Evolutionary conservation across 805 yeast genomes (phyloP).

Genomic region (Cyberlindnera misumaiensis): DNA sequence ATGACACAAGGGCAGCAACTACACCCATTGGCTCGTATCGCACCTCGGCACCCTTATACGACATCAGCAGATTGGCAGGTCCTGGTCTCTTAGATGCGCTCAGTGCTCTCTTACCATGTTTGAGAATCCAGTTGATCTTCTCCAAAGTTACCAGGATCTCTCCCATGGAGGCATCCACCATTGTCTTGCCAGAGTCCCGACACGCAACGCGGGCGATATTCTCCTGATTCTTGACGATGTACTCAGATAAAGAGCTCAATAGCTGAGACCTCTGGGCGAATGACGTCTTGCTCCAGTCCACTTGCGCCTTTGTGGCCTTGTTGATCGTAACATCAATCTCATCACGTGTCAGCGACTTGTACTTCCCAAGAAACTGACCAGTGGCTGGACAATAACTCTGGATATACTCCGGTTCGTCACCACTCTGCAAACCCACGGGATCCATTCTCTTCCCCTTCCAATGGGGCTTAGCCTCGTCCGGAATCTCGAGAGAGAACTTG

Average conservation of each 20-base stretch:
- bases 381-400: conserved; percentile 96
- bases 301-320: conserved; percentile 28
- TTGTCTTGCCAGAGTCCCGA: conserved; percentile 93
- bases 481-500: conserved; percentile 50
- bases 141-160: conserved; percentile 94
- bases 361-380: conserved; percentile 77
- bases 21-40: conserved; percentile 87
- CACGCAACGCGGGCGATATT: conserved; percentile 88
- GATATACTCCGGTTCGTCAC: conserved; percentile 58
- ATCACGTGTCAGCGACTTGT: conserved; percentile 51
- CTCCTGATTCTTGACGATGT: conserved; percentile 74
- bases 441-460: conserved; percentile 85
- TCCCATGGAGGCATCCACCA: conserved; percentile 94
- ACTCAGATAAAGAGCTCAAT: conserved; percentile 62
- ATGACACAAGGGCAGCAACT: conserved; percentile 84
- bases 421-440: conserved; percentile 51
- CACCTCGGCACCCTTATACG: conserved; percentile 88
- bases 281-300: conserved; percentile 34
- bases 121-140: conserved; percentile 82
- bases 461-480: conserved; percentile 76
- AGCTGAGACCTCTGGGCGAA: conserved; percentile 65
- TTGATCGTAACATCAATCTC: conserved; percentile 65
- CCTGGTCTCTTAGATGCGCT: conserved; percentile 69
- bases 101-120: conserved; percentile 72
- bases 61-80: conserved; percentile 77